Base-by-base conservation (phyloP, 2,329 filamentous ascomycete genomes). In the Penicillium sp. region DNA sequence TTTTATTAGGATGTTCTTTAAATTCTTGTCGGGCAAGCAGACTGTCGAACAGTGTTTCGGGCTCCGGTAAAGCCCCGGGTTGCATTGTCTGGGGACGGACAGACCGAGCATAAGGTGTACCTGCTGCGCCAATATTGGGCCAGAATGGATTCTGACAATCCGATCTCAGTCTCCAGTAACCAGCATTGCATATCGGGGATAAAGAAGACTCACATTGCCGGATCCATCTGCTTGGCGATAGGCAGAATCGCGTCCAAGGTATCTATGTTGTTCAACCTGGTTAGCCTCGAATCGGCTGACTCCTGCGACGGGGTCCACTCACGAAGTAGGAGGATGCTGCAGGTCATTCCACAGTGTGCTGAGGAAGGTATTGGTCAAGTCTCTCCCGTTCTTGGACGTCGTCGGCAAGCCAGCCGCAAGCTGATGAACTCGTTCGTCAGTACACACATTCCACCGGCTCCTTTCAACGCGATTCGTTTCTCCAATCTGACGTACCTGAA, bases 81-180 rank as follows among this genome's bases (percentile, higher is more conserved):
- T 82, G 79, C 43, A 79, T 73, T 39, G 73, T 78, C 40, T 67
- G 69, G 1, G 80, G 78, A 37, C 75, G 75, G n/a, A 86, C 81
- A 0, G 82, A 81, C 52, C 84, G 78, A 25, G 85, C 84, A 58
- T 88, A 88, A 0, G 82, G 77, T n/a, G 80, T 81, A 9, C 78
- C 78, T 8, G 85, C 83, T 34, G 75, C 76, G 2, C 85, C 85
- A 28, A 88, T 70, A 45, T 81, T 73, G 3, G 85, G 84, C 56
- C 79, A 73, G 18, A 81, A 68, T 42, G 82, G 74, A 58, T 82
- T 87, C 70, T 83, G 66, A 65, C 43, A 66, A 70, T 8, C 29
- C 26, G 6, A 25, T 66, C 63, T 77, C 60, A 52, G 73, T 37
- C 44, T 18, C 52, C 6, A n/a, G 63, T 51, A 62, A 66, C 3